Evolutionary conservation across 805 yeast genomes (phyloP), one percentile per base, ranked within the genome.

Genomic region (Metschnikowia lachancei): DNA sequence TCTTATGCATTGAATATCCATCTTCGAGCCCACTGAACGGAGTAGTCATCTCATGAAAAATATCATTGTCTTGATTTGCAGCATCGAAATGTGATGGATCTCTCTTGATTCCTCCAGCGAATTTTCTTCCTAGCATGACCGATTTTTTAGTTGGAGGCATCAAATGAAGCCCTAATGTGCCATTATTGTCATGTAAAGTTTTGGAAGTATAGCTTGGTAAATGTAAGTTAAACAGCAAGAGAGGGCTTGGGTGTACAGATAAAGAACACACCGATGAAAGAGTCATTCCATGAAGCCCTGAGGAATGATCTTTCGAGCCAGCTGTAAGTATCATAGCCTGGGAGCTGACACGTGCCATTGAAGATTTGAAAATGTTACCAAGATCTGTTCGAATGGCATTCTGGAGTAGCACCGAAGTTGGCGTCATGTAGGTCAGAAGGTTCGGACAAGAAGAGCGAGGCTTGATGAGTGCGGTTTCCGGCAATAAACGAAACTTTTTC

Each of bases 241-340:
- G 65, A 1, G 96, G 95, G 12, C 72, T 73, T 0, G 97, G 97
- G 39, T 76, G 72, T 24, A 90, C 77, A 0, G 95, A 82, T 12
- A 92, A 67, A 1, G 97, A 90, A 11, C 88, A 80, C 36, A 90
- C 87, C 1, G 96, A 88, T 2, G 96, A 86, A 1, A 92, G 70
- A 0, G 97, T 89, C 72, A 87, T 80, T 0, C 97, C 97, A 64
- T 77, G 85, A 32, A 74, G 65, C 32, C 34, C 41, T 13, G 43
- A 34, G 3, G 40, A 31, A 11, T 31, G 40, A 18, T 41, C 41
- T 24, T 45, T 50, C 32, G 52, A 41, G 3, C 55, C 57, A 13
- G 74, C 66, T 5, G 76, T 72, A 29, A 72, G 57, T 5, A 72
- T 63, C 77, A 72, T 72, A 5, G 77, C 76, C 46, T 67, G 77